Evolutionary conservation across 345 rosid species (phyloP).

Genomic region (Hypericum androsaemum): DNA sequence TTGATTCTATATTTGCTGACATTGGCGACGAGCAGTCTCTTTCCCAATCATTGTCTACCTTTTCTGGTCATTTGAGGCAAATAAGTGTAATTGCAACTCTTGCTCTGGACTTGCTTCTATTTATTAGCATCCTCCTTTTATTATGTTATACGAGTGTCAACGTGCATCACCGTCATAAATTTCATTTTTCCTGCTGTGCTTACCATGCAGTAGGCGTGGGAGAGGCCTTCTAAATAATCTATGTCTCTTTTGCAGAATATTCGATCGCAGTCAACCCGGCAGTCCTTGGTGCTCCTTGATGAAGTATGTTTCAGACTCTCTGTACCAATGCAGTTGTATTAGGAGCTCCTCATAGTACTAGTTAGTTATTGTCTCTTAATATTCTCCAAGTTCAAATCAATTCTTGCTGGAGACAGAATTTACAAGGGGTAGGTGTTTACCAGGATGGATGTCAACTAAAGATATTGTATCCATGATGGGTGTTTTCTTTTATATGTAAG

Average conservation of each 20-base stretch:
- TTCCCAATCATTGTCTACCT: constrained; percentile 85
- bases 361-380: background rate
- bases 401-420: no score
- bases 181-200: background rate
- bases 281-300: constrained; percentile 78
- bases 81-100: constrained; percentile 52
- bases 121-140: background rate
- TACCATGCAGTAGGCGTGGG: background rate
- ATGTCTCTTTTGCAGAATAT: constrained; percentile 51
- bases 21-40: constrained; percentile 94
- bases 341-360: background rate
- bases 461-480: background rate
- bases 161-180: no score
- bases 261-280: constrained; percentile 56
- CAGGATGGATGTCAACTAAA: no score
- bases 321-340: no score
- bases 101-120: constrained; percentile 5
- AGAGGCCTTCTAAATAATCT: background rate
- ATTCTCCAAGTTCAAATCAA: background rate
- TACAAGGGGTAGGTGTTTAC: no score
- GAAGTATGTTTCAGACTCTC: constrained; percentile 46
- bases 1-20: constrained; percentile 86
- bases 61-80: constrained; percentile 89
- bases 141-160: background rate
- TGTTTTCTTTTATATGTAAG: constrained; percentile 24